These are phyloP conservation scores for Mucor lusitanicus DNA, from an alignment of 371 early-diverging fungal species.

Conservation along the genomic window DNA sequence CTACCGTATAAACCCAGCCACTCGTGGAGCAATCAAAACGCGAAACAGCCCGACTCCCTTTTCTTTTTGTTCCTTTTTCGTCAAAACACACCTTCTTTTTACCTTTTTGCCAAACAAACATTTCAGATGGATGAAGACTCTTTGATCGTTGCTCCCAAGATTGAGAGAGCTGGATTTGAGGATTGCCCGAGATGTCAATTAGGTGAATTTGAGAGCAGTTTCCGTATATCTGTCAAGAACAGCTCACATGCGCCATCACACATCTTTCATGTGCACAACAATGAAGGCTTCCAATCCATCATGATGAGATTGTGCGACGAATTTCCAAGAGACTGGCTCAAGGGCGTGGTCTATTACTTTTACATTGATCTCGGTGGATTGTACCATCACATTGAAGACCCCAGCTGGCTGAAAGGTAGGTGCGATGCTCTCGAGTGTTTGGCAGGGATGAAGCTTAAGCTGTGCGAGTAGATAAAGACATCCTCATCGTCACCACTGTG, in stretches of 20 bases:
- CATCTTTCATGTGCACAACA: constrained; percentile 30
- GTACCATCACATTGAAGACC: constrained; percentile 35
- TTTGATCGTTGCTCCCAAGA: neutral
- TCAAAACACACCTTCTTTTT: neutral
- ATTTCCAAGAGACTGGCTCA: constrained; percentile 30
- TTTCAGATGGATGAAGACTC: neutral
- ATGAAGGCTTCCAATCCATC: constrained; percentile 28
- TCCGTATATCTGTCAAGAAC: constrained; percentile 17
- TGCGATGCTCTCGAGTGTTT: neutral
- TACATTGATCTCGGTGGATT: constrained; percentile 45
- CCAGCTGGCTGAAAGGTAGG: constrained; percentile 42
- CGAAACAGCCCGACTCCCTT: neutral
- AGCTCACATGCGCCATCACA: constrained; percentile 1
- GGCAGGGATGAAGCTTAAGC: neutral
- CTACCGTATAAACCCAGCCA: neutral
- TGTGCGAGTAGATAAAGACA: constrained; percentile 32
- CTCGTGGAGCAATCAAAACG: neutral
- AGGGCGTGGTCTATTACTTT: constrained; percentile 30
- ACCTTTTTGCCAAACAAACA: neutral
- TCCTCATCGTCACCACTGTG: constrained; percentile 29
- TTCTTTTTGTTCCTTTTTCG: neutral
- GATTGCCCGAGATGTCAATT: constrained; percentile 10
- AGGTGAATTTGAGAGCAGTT: constrained; percentile 1
- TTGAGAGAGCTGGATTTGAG: neutral
- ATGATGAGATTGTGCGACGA: constrained; percentile 25